Percentiles rank a stretch among this genome's conserved stretches.
Conservation (phyloP, 2,329 filamentous ascomycete species). For the Botrytis fabae region DNA sequence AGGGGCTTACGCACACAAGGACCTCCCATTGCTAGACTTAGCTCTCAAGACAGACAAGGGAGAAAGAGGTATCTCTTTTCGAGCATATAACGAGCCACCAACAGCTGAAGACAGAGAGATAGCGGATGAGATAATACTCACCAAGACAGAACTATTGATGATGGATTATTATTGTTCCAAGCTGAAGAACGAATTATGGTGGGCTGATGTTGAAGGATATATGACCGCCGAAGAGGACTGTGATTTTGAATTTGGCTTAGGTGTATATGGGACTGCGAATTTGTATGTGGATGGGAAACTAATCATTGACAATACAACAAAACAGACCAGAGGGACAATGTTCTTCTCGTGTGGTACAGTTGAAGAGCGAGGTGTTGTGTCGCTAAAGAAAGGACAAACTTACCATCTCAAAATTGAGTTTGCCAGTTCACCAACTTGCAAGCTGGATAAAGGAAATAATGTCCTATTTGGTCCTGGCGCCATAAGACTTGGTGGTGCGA, state of each 20-base stretch:
- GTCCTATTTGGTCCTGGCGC: conserved; percentile 60
- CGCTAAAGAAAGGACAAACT: conserved; percentile 36
- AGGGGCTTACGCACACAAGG: conserved; percentile 63
- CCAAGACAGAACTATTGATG: conserved; percentile 48
- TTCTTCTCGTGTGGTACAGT: conserved; percentile 44
- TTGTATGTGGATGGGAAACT: conserved; percentile 42
- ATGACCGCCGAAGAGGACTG: conserved; percentile 38
- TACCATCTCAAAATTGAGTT: conserved; percentile 46
- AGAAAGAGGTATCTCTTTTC: conserved; percentile 59
- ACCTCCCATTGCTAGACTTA: conserved; percentile 51
- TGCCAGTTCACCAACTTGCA: conserved; percentile 58
- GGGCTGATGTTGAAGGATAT: conserved; percentile 43
- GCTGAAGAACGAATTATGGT: conserved; percentile 40
- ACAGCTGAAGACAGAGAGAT: conserved; percentile 47
- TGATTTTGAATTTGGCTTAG: conserved; percentile 43
- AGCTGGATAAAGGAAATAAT: conserved; percentile 49
- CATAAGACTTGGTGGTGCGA: conserved; percentile 61
- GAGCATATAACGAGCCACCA: conserved; percentile 62
- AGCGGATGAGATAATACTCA: conserved; percentile 52
- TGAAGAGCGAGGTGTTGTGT: conserved; percentile 37
- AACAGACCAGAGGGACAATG: conserved; percentile 42
- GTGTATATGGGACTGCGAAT: conserved; percentile 42
- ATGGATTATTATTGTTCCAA: conserved; percentile 52
- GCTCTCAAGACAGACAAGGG: conserved; percentile 54
- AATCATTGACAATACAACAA: conserved; percentile 40